Conservation (phyloP, 73 alveolate genomes). For the Uronychia setigera region DNA sequence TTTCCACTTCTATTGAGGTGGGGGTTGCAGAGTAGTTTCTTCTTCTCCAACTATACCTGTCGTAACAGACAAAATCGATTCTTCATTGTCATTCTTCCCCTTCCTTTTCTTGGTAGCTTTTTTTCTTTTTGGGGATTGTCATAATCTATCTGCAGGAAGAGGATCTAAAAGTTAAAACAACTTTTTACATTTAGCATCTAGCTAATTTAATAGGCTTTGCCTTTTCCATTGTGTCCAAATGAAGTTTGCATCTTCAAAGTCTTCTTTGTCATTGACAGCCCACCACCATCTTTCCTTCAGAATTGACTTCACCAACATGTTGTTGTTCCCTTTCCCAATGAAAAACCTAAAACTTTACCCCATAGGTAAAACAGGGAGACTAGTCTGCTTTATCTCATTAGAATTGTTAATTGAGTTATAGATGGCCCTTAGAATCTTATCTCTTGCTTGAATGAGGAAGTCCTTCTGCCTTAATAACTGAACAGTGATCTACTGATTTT, state of each 20-base stretch:
- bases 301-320: constrained; percentile 17
- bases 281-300: constrained; percentile 40
- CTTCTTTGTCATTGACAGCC: constrained; percentile 23
- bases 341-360: constrained; percentile 20
- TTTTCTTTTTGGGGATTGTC: constrained; percentile 39
- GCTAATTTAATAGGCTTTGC: constrained; percentile 6
- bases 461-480: not conserved
- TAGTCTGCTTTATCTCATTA: not conserved
- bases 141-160: not conserved
- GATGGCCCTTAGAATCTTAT: not conserved
- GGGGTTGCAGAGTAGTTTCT: too few species aligned
- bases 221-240: constrained; percentile 52
- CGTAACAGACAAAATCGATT: too few species aligned
- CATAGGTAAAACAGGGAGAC: not conserved
- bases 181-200: not conserved
- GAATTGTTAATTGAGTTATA: not conserved
- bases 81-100: not conserved
- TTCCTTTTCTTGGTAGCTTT: not conserved
- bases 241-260: constrained; percentile 16
- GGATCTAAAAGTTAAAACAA: not conserved
- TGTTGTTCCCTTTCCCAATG: constrained; percentile 37
- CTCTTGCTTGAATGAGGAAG: not conserved
- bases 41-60: too few species aligned
- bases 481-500: not conserved
- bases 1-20: too few species aligned